Evolutionary conservation across 345 rosid species (phyloP).

Genomic region (Linum tenue): DNA sequence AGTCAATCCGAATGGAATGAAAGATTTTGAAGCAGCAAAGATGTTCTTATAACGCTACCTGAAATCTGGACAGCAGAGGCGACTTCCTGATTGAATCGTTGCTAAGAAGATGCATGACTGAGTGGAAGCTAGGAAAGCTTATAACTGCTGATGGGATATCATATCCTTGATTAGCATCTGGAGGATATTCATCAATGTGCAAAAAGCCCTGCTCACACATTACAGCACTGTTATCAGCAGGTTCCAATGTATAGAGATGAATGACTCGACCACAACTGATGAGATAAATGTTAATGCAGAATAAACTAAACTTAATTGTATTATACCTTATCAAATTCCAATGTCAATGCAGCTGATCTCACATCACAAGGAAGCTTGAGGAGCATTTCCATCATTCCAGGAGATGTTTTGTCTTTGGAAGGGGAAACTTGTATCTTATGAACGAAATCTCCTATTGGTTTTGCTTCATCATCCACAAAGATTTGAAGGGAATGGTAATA

Average conservation of each 20-base stretch:
- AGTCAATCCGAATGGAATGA: conserved; percentile 9
- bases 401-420: conserved; percentile 80
- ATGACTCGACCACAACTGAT: background rate
- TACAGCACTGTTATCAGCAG: conserved; percentile 5
- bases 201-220: conserved; percentile 59
- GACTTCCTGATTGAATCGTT: conserved; percentile 26
- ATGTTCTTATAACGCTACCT: conserved; percentile 29
- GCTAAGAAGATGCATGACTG: conserved; percentile 36
- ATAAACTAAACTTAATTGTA: background rate
- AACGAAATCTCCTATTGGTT: conserved; percentile 37
- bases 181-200: conserved; percentile 92
- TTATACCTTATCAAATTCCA: conserved; percentile 89
- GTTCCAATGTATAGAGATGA: background rate
- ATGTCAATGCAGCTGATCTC: conserved; percentile 63
- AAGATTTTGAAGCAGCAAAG: background rate
- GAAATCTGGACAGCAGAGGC: conserved; percentile 48
- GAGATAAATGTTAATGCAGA: background rate
- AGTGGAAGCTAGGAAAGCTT: conserved; percentile 54
- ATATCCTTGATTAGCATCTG: conserved; percentile 97
- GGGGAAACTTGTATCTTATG: conserved; percentile 71
- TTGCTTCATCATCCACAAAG: conserved; percentile 58
- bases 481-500: conserved; percentile 67
- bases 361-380: conserved; percentile 65
- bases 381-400: conserved; percentile 86
- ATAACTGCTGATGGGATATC: conserved; percentile 92